Evolutionary conservation across 1,284 basidiomycete genomes (phyloP).

Genomic region (Ceratobasidium papillatum): DNA sequence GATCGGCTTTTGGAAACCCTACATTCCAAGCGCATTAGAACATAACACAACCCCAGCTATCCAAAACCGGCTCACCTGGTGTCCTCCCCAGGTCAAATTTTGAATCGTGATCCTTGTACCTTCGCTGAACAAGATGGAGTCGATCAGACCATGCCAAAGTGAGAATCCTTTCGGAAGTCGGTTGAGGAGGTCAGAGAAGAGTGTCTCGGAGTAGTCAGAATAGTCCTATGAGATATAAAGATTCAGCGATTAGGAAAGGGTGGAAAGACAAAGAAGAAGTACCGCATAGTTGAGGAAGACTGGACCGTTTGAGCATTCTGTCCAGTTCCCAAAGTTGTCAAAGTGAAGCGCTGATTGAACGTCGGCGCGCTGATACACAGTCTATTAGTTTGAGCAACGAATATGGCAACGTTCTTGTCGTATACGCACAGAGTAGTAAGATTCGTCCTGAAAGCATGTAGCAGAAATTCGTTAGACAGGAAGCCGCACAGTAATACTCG

Average conservation of each 20-base stretch:
- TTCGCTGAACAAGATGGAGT: constrained; percentile 48
- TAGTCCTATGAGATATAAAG: constrained; percentile 42
- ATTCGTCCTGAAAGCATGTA: not conserved
- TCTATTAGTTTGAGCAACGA: constrained; percentile 38
- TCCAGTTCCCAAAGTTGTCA: constrained; percentile 46
- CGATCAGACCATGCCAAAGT: constrained; percentile 44
- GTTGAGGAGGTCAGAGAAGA: constrained; percentile 48
- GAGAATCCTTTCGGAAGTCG: constrained; percentile 47
- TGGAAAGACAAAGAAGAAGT: not conserved
- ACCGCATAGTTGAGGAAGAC: constrained; percentile 42
- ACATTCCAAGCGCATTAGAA: not conserved
- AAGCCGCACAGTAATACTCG: constrained; percentile 37
- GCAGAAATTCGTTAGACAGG: constrained; percentile 40
- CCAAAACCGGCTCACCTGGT: not conserved
- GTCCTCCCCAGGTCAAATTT: constrained; percentile 50
- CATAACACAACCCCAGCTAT: not conserved
- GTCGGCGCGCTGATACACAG: constrained; percentile 45
- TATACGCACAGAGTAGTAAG: not conserved
- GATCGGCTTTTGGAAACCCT: constrained; percentile 42
- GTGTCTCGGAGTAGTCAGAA: constrained; percentile 48
- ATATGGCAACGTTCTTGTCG: constrained; percentile 31
- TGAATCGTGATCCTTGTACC: constrained; percentile 49
- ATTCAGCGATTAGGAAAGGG: not conserved
- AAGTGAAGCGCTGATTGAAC: constrained; percentile 49
- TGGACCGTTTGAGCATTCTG: constrained; percentile 45